These are phyloP conservation scores for Dendrocalamus latiflorus DNA, from an alignment of 202 grass and related monocot species.

Conservation along the genomic window DNA sequence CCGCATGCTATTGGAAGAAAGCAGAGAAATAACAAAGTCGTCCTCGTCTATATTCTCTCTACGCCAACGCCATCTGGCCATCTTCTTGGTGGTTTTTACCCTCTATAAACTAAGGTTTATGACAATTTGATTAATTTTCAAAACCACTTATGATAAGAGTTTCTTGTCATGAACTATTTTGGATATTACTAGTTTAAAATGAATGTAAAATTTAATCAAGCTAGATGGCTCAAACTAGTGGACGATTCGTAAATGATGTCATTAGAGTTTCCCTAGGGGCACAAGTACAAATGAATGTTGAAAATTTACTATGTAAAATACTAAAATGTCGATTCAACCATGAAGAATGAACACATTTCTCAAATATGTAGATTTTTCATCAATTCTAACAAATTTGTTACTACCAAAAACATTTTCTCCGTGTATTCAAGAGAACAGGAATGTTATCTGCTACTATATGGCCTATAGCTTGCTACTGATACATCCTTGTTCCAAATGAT, in stretches of 20 bases:
- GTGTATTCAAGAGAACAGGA: neutral
- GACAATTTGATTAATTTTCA: neutral
- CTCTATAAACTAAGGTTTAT: no score
- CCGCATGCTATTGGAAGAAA: no score
- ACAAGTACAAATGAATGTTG: neutral
- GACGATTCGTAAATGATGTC: neutral
- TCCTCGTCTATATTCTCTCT: no score
- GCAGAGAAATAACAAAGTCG: no score
- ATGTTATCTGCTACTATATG: neutral
- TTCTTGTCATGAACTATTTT: no score
- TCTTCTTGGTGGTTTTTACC: no score
- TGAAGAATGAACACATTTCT: neutral
- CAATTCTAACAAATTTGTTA: neutral
- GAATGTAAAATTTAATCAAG: neutral
- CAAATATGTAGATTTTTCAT: neutral
- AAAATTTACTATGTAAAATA: neutral
- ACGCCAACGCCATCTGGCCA: no score
- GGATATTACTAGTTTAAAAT: neutral
- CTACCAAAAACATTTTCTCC: neutral
- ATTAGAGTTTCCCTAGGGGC: neutral
- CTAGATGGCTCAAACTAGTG: neutral
- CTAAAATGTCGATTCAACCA: neutral
- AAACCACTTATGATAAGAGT: no score
- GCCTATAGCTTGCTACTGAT: neutral
- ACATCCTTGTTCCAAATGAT: neutral